Evolutionary conservation across 2,329 filamentous ascomycete genomes (phyloP), one percentile per base, ranked within the genome.

Genomic region (Coleophoma cylindrospora): DNA sequence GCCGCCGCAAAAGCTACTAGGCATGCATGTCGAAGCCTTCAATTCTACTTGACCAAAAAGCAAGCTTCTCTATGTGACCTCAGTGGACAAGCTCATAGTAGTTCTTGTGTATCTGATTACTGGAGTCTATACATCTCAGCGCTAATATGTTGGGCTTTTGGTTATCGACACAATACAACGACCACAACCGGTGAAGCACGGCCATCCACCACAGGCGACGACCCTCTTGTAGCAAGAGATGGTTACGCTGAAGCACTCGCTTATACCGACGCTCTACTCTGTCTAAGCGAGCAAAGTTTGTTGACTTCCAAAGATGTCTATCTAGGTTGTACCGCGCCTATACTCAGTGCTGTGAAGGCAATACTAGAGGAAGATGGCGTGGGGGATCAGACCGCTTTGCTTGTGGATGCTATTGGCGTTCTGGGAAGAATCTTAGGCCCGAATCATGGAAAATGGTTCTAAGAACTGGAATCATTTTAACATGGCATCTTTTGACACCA

Each of bases 81-180:
- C 21, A 54, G 3, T 4, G 32, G 27, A 44, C 41, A 56, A 14
- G 43, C 44, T 2, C 53, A 12, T 7, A 32, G 27, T 9, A 33
- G n/a, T 12, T 33, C 21, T 32, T 54, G 52, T 34, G 66, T 80
- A 40, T 74, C 72, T 2, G 71, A 77, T 54, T 79, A 76, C 58
- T 81, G 77, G 77, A 73, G 68, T 33, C 58, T 81, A 45, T 82
- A 83, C 57, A 74, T 77, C 8, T 81, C 77, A 54, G 69, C 76
- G 8, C 69, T 84, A 45, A 76, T 83, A 55, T 81, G 76, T 66
- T 84, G 80, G 80, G 77, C 79, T 1, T 78, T 75, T 55, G 71
- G 73, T 2, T 68, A 76, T 50, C 62, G 62, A 14, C 57, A 56
- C 38, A 52, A 32, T 10, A 19, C 36, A 17, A 38, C 36, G 13